A percentile compares a stretch with the other conserved stretches of the same genome.
Evolutionary conservation across 164 flowering plant genomes (phyloP).

Genomic region (Vitis riparia): DNA sequence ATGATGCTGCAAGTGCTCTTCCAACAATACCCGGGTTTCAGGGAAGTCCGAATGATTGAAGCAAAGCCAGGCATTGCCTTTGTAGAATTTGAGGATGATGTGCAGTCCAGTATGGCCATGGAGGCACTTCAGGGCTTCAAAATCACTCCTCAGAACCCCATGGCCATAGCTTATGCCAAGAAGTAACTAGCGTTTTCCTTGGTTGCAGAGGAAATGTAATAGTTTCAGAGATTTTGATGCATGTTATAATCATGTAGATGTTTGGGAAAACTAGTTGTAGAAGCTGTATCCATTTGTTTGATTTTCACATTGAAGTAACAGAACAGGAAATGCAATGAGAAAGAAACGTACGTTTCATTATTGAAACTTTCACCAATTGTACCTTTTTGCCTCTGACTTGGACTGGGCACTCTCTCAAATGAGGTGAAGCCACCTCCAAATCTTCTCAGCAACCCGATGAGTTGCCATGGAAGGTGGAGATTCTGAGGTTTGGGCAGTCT

Average conservation of each 20-base stretch:
- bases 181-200: conserved; percentile 36
- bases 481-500: too few relatives aligned
- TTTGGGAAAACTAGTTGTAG: not conserved
- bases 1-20: conserved; percentile 83
- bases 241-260: conserved; percentile 6
- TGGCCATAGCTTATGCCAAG: conserved; percentile 80
- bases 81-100: conserved; percentile 93
- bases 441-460: too few relatives aligned
- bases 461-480: too few relatives aligned
- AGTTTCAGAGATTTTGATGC: not conserved
- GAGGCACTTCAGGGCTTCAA: conserved; percentile 92
- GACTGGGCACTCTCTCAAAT: too few relatives aligned
- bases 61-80: conserved; percentile 99
- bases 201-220: conserved; percentile 8
- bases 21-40: conserved; percentile 88
- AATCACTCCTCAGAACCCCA: conserved; percentile 78
- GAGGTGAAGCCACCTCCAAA: too few relatives aligned
- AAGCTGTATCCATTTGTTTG: not conserved
- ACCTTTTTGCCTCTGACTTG: too few relatives aligned
- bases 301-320: too few relatives aligned
- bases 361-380: too few relatives aligned
- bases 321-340: too few relatives aligned
- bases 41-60: conserved; percentile 86
- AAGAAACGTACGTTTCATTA: too few relatives aligned
- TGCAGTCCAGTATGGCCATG: conserved; percentile 81